Conservation (phyloP, 768 basidiomycete genomes). For the Leccinellum rugosiceps region DNA sequence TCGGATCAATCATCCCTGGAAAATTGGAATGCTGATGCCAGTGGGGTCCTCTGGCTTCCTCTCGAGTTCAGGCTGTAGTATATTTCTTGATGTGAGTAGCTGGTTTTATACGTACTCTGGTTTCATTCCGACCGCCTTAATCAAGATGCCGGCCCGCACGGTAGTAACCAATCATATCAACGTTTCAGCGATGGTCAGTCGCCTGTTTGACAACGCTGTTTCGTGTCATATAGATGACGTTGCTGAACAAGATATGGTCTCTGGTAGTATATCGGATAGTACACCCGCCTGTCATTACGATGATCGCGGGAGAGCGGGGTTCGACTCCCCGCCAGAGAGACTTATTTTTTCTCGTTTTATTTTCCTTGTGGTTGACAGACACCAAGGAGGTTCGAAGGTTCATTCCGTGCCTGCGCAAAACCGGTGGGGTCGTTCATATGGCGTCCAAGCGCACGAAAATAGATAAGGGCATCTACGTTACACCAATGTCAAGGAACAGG, state of each 20-base stretch:
- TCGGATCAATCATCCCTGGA: no score
- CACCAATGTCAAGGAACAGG: background rate
- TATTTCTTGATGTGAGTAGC: no score
- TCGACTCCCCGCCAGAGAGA: constrained; percentile 48
- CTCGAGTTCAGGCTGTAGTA: no score
- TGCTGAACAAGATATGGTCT: constrained; percentile 19
- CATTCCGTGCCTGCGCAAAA: background rate
- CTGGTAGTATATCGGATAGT: constrained; percentile 52
- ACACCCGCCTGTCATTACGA: constrained; percentile 44
- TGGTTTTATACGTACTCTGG: no score
- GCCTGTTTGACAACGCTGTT: background rate
- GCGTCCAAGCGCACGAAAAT: background rate
- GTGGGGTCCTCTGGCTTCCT: no score
- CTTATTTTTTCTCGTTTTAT: constrained; percentile 6
- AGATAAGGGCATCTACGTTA: background rate
- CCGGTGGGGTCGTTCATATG: background rate
- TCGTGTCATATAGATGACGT: background rate
- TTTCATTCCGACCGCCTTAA: no score
- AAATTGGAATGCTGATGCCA: no score
- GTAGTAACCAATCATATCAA: no score
- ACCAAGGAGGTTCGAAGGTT: background rate
- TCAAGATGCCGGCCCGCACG: no score
- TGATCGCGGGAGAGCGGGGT: constrained; percentile 41
- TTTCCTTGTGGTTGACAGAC: background rate
- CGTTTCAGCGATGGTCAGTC: no score